Evolutionary conservation across 352 stramenopile species (phyloP).

Genomic region (Pythium dissotocum): DNA sequence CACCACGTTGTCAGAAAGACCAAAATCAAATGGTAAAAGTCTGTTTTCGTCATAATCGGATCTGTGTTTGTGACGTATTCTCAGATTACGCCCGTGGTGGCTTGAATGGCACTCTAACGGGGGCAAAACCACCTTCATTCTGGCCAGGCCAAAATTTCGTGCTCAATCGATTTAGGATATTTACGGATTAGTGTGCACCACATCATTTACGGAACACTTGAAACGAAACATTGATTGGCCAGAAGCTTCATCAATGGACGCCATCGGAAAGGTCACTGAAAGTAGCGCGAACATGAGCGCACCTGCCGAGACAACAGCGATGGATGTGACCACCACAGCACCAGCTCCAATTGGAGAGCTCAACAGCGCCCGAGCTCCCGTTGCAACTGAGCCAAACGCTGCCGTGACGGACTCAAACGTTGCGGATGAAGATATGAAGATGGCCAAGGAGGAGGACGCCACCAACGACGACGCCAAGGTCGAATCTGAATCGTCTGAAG

Average conservation of each 20-base stretch:
- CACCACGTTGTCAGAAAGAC: not conserved
- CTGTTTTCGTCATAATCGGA: not conserved
- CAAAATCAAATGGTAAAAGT: not conserved
- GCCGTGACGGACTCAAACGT: not conserved
- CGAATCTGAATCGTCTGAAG: constrained; percentile 5
- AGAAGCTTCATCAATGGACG: constrained; percentile 15
- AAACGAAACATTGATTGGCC: constrained; percentile 16
- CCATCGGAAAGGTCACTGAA: constrained; percentile 11
- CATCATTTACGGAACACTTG: not conserved
- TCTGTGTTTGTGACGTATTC: constrained; percentile 4
- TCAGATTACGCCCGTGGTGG: not conserved
- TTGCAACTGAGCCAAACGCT: not conserved
- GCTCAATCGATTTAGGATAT: not conserved
- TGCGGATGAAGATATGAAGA: constrained; percentile 8
- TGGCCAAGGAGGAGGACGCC: constrained; percentile 9
- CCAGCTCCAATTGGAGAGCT: not conserved
- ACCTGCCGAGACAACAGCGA: not conserved
- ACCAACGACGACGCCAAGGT: constrained; percentile 2
- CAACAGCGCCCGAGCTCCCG: not conserved
- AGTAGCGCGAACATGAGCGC: not conserved
- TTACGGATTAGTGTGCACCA: constrained; percentile 8
- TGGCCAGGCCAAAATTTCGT: not conserved
- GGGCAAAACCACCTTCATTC: not conserved
- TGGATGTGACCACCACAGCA: constrained; percentile 3
- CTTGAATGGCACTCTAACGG: not conserved